Percentiles rank a stretch among this genome's conserved stretches.
Evolutionary conservation across 2,329 filamentous ascomycete species (phyloP).

Genomic region (Catunica adiposa): DNA sequence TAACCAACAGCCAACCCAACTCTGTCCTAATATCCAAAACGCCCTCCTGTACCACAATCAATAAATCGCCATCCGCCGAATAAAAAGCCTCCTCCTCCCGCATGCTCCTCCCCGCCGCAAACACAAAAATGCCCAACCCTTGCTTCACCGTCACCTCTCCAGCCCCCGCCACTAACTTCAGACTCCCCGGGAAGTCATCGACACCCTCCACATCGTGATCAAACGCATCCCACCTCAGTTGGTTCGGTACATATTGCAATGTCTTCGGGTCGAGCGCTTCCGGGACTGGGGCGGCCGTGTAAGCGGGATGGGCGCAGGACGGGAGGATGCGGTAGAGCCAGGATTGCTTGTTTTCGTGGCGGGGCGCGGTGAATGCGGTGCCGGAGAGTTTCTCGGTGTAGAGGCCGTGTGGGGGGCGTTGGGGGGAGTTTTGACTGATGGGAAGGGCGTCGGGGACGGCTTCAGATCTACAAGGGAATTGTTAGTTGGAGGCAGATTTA

Average conservation of each 20-base stretch:
- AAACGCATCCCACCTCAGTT: constrained; percentile 65
- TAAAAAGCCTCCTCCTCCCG: constrained; percentile 52
- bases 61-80: constrained; percentile 60
- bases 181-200: constrained; percentile 32
- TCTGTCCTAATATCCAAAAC: constrained; percentile 57
- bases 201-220: constrained; percentile 42
- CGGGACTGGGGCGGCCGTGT: constrained; percentile 19
- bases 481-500: not conserved
- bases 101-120: constrained; percentile 61
- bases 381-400: constrained; percentile 69
- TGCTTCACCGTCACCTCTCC: constrained; percentile 61
- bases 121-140: constrained; percentile 61
- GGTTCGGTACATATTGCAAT: constrained; percentile 62
- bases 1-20: constrained; percentile 49
- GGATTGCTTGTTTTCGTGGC: constrained; percentile 51
- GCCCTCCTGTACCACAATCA: constrained; percentile 57
- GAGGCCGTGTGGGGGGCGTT: constrained; percentile 61
- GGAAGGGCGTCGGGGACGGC: constrained; percentile 60
- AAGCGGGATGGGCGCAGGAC: constrained; percentile 43
- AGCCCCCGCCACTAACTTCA: constrained; percentile 58
- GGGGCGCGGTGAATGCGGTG: constrained; percentile 53
- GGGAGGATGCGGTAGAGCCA: constrained; percentile 59
- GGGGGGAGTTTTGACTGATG: constrained; percentile 62
- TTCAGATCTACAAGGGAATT: constrained; percentile 42
- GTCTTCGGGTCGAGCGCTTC: constrained; percentile 21